Evolutionary conservation across 2,329 filamentous ascomycete genomes (phyloP).

Genomic region (Scytalidium lignicola): DNA sequence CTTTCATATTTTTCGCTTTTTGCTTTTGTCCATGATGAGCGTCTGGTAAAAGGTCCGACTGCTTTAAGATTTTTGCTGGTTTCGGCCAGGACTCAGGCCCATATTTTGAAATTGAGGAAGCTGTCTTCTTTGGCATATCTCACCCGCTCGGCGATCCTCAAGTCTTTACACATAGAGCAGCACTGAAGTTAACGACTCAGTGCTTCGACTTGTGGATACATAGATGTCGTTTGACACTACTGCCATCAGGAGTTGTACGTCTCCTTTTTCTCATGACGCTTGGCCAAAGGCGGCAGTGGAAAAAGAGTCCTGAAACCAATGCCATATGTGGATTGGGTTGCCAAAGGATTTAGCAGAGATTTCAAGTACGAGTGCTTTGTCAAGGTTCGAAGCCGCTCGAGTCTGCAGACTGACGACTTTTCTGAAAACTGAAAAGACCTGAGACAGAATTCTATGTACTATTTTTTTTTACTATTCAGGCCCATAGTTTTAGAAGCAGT

Average conservation of each 20-base stretch:
- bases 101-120: constrained; percentile 16
- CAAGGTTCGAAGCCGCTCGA: constrained; percentile 26
- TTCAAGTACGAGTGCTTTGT: constrained; percentile 4
- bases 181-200: background rate
- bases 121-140: constrained; percentile 11
- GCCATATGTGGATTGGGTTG: constrained; percentile 3
- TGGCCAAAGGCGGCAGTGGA: constrained; percentile 58
- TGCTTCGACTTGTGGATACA: constrained; percentile 18
- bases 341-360: constrained; percentile 13
- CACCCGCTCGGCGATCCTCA: constrained; percentile 18
- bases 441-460: constrained; percentile 39
- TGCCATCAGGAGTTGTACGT: constrained; percentile 49
- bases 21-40: constrained; percentile 43
- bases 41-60: constrained; percentile 63
- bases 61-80: constrained; percentile 40
- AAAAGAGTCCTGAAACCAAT: constrained; percentile 24
- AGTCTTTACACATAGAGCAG: background rate
- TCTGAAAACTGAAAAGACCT: constrained; percentile 73
- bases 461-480: background rate
- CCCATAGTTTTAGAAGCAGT: background rate
- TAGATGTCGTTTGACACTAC: constrained; percentile 28
- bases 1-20: constrained; percentile 1
- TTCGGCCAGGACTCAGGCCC: constrained; percentile 24
- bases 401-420: constrained; percentile 33
- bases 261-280: constrained; percentile 36